Conservation (phyloP, 768 basidiomycete species). For the Mycena maculata region DNA sequence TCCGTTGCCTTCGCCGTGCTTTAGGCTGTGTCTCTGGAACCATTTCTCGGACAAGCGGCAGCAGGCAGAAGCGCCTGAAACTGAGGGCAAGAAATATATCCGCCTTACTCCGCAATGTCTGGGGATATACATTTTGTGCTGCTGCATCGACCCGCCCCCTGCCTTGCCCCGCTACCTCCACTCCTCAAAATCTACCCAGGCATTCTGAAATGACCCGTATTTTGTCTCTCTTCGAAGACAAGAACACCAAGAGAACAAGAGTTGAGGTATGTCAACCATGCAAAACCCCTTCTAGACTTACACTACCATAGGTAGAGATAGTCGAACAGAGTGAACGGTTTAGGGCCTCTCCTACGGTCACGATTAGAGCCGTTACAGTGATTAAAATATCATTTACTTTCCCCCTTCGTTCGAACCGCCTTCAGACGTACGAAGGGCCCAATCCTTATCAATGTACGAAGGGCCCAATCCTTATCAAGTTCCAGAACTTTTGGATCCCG, state of each 20-base stretch:
- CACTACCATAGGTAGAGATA: constrained; percentile 26
- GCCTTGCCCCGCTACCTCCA: too few relatives aligned
- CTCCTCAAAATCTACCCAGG: background rate
- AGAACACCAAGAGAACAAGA: constrained; percentile 24
- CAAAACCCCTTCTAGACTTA: background rate
- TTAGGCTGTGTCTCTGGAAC: too few relatives aligned
- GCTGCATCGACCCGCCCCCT: too few relatives aligned
- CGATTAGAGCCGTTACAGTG: constrained; percentile 24
- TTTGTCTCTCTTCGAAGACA: constrained; percentile 29
- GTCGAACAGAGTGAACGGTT: constrained; percentile 26
- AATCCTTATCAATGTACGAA: constrained; percentile 31
- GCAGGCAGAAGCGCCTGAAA: too few relatives aligned
- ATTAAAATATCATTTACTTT: constrained; percentile 1
- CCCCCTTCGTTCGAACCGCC: background rate
- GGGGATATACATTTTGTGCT: too few relatives aligned
- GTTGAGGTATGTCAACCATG: constrained; percentile 18
- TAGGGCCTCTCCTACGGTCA: constrained; percentile 29
- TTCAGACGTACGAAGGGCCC: constrained; percentile 27
- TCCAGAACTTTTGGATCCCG: constrained; percentile 25
- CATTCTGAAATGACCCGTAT: constrained; percentile 20
- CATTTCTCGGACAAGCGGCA: too few relatives aligned
- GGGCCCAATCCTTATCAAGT: constrained; percentile 31
- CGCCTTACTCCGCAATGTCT: too few relatives aligned
- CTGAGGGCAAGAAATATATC: too few relatives aligned
- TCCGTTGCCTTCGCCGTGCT: too few relatives aligned